A percentile compares a stretch with the other conserved stretches of the same genome.
Evolutionary conservation across 2,329 filamentous ascomycete species (phyloP).

Genomic region (Xylariales sp.): DNA sequence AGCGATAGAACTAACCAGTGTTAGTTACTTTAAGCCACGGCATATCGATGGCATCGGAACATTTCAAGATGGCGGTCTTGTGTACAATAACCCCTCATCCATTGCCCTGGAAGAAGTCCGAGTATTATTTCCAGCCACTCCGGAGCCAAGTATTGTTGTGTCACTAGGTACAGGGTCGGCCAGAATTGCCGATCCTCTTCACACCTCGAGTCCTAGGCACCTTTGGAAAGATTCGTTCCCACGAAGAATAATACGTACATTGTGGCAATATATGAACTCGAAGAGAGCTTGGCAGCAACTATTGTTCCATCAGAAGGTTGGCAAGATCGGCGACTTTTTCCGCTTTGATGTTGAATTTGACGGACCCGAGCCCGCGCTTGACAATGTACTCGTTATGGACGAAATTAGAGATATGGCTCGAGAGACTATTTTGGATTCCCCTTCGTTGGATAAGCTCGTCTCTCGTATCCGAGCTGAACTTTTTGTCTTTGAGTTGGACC

Average conservation of each 20-base stretch:
- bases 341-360: conserved; percentile 4
- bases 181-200: neutral
- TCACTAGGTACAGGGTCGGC: conserved; percentile 1
- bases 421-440: conserved; percentile 1
- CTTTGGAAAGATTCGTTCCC: too few relatives aligned
- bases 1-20: neutral
- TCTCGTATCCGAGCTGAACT: conserved; percentile 1
- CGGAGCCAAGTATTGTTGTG: conserved; percentile 1
- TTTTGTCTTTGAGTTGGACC: conserved; percentile 3
- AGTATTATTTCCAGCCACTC: neutral
- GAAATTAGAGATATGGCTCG: neutral
- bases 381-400: conserved; percentile 5
- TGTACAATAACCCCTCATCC: conserved; percentile 2
- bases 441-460: neutral
- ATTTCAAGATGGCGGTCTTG: conserved; percentile 3
- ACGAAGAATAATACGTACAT: too few relatives aligned
- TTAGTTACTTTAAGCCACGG: conserved; percentile 5
- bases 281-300: too few relatives aligned
- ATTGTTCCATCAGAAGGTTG: neutral
- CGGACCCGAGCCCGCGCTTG: conserved; percentile 4
- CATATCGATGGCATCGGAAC: conserved; percentile 3
- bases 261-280: too few relatives aligned
- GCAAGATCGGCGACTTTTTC: neutral
- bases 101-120: conserved; percentile 1
- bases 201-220: neutral